Conservation (phyloP, 2,329 filamentous ascomycete genomes). For the Pseudocercospora eumusae region DNA sequence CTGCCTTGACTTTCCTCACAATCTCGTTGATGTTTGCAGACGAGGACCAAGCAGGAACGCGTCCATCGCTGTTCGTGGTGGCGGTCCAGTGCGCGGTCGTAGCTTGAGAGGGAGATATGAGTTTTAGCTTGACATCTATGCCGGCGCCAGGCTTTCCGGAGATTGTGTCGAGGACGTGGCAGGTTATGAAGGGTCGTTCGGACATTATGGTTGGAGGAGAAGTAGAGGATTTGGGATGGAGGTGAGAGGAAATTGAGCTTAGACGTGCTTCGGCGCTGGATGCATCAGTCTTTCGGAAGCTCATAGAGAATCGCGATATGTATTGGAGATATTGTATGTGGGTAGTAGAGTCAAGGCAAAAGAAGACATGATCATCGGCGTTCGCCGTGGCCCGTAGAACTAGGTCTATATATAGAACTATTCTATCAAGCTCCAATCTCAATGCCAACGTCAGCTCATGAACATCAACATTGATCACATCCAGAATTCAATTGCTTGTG, state of each 20-base stretch:
- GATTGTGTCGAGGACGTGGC: slow-evolving; percentile 83
- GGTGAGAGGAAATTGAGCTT: slow-evolving; percentile 16
- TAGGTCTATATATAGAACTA: no score
- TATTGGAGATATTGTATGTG: not conserved
- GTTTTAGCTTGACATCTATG: slow-evolving; percentile 66
- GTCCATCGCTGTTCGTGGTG: slow-evolving; percentile 74
- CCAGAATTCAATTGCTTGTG: not conserved
- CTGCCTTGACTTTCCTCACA: slow-evolving; percentile 40
- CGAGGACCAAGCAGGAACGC: slow-evolving; percentile 68
- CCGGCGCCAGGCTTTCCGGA: slow-evolving; percentile 66
- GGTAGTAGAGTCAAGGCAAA: not conserved
- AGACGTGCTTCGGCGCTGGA: slow-evolving; percentile 18
- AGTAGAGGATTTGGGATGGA: slow-evolving; percentile 5
- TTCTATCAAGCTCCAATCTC: slow-evolving; percentile 7
- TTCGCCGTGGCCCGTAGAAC: slow-evolving; percentile 11
- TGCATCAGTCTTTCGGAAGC: not conserved
- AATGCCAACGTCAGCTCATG: not conserved
- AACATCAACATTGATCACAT: not conserved
- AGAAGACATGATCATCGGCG: no score
- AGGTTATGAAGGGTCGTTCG: slow-evolving; percentile 66
- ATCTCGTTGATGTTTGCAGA: slow-evolving; percentile 41
- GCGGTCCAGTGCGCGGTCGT: slow-evolving; percentile 58
- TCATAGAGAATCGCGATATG: slow-evolving; percentile 1
- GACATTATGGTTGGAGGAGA: slow-evolving; percentile 23
- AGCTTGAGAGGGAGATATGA: slow-evolving; percentile 40